These are phyloP conservation scores for Ceratorhiza oryzae-sativae DNA, from an alignment of 1,284 basidiomycete genomes.

Conservation along the genomic window DNA sequence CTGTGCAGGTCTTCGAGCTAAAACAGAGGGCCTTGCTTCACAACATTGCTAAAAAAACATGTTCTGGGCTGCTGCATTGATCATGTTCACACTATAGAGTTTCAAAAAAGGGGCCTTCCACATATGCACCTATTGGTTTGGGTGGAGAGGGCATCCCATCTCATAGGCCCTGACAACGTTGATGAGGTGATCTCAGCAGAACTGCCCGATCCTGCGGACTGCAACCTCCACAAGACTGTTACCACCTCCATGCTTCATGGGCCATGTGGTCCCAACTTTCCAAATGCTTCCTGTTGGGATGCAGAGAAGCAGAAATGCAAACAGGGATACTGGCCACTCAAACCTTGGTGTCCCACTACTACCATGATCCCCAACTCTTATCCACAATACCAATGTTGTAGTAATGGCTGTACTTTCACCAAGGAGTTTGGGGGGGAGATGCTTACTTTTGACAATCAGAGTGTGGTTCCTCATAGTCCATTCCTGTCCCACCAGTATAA, in stretches of 20 bases:
- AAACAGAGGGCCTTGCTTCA: slow-evolving; percentile 54
- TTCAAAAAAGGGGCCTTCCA: slow-evolving; percentile 60
- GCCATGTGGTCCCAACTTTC: slow-evolving; percentile 50
- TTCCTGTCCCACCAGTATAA: slow-evolving; percentile 49
- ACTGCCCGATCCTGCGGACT: slow-evolving; percentile 55
- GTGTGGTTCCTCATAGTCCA: slow-evolving; percentile 55
- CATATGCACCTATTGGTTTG: slow-evolving; percentile 59
- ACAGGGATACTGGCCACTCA: slow-evolving; percentile 54
- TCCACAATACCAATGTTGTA: slow-evolving; percentile 45
- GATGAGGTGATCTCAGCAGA: slow-evolving; percentile 55
- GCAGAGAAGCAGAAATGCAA: slow-evolving; percentile 53
- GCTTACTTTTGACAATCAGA: slow-evolving; percentile 48
- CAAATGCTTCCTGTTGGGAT: slow-evolving; percentile 51
- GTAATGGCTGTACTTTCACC: background rate
- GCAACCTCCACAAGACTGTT: slow-evolving; percentile 51
- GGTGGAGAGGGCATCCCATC: slow-evolving; percentile 48
- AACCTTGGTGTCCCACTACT: slow-evolving; percentile 50
- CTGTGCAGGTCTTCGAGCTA: slow-evolving; percentile 56
- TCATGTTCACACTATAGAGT: slow-evolving; percentile 58
- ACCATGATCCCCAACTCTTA: slow-evolving; percentile 53
- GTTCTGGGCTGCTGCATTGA: slow-evolving; percentile 50
- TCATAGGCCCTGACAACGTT: slow-evolving; percentile 50
- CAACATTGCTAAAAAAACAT: slow-evolving; percentile 50
- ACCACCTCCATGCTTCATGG: slow-evolving; percentile 57
- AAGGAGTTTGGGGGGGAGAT: background rate